Base-by-base conservation (phyloP, 2,329 filamentous ascomycete species). In the Fusarium paranaense region DNA sequence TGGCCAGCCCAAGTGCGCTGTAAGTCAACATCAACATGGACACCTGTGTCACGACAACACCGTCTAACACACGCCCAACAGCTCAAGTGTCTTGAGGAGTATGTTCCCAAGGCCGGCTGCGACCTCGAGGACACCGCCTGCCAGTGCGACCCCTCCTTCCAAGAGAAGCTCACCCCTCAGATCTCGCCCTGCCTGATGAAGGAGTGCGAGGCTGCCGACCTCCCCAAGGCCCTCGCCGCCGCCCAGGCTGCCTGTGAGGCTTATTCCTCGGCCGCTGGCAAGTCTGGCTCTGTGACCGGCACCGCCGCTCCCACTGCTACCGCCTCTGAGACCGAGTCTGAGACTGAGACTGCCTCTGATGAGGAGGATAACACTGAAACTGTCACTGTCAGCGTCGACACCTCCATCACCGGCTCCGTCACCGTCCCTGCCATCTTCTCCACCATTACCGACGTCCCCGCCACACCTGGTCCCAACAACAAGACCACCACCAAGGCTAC, bases 1-100 rank as follows among this genome's bases (percentile, higher is more conserved):
- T 30, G 81, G 78, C 40, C 72, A 82, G 65, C 82, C 84, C 56
- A 20, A 75, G 6, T 86, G 85, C 73, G 83, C 84, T 74, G 85
- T 87, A 83, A 71, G 84, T 81, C 10, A 14, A n/a, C 47, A 45
- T 30, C 25, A 52, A 52, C 47, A 30, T 47, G 14, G 14, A 47
- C 47, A n/a, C 47, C 45, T 42, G 22, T 22, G 18, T 22, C 27
- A 35, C 22, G 22, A n/a, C n/a, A 18, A 27, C 45, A 38, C 6
- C 35, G 37, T 16, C 56, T 64, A 52, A 73, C 62, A 30, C 52
- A 11, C n/a, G 27, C 22, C n/a, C 25, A 16, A 30, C 57, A 83
- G 81, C 40, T 77, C 47, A 30, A 74, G 38, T 87, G 85, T 69
- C 80, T 86, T 18, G 37, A 72, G 42, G 75, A 80, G 18, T 80